These are phyloP conservation scores for Vitis hybrid DNA, from an alignment of 177 flowering plant genomes.

Conservation along the genomic window DNA sequence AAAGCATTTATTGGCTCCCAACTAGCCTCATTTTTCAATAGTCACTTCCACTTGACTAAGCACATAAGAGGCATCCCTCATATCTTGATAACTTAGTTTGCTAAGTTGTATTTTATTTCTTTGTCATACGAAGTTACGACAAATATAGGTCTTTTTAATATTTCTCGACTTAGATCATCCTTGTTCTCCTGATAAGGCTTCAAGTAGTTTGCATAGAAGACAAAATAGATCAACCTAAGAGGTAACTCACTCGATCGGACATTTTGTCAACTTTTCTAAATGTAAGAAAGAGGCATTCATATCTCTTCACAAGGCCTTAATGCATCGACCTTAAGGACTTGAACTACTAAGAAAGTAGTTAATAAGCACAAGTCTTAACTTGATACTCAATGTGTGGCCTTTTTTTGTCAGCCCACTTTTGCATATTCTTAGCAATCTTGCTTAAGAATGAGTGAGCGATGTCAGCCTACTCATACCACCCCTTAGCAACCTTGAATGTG, in stretches of 20 bases:
- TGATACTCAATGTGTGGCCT: not conserved
- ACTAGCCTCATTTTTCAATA: not conserved
- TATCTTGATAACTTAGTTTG: no score
- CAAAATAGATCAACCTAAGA: not conserved
- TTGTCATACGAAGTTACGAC: no score
- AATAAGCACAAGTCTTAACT: constrained; percentile 5
- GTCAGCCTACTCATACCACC: not conserved
- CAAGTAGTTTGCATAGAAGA: constrained; percentile 3
- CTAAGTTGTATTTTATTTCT: no score
- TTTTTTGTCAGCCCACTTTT: constrained; percentile 9
- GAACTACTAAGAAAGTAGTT: not conserved
- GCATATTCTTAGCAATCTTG: constrained; percentile 4
- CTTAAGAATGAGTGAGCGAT: not conserved
- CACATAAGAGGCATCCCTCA: not conserved
- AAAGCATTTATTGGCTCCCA: not conserved
- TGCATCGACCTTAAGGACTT: not conserved
- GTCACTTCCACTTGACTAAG: not conserved
- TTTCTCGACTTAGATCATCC: not conserved
- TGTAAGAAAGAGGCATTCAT: constrained; percentile 1
- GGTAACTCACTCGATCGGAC: not conserved
- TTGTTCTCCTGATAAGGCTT: constrained; percentile 1
- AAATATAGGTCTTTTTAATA: not conserved
- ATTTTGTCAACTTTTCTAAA: constrained; percentile 2
- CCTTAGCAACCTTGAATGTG: not conserved
- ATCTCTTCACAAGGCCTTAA: not conserved